Evolutionary conservation across 2,329 filamentous ascomycete genomes (phyloP).

Genomic region (Coniochaeta sp.): DNA sequence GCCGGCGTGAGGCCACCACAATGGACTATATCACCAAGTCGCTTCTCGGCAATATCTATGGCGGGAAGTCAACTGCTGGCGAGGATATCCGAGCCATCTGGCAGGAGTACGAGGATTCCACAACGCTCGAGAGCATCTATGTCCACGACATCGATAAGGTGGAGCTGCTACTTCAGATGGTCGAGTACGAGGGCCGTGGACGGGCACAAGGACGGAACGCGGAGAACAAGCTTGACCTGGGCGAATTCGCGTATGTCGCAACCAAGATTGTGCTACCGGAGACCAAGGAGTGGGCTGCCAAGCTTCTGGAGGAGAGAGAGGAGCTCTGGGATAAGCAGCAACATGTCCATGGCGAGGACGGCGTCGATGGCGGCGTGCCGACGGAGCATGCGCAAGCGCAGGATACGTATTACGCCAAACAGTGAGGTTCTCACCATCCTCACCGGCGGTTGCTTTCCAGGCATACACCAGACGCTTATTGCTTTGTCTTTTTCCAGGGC

Average conservation of each 20-base stretch:
- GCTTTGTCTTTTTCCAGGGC: neutral
- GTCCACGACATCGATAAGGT: conserved; percentile 98
- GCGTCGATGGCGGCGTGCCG: conserved; percentile 30
- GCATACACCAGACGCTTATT: neutral
- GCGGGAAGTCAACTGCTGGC: conserved; percentile 51
- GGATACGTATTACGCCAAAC: conserved; percentile 39
- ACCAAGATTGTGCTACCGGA: conserved; percentile 67
- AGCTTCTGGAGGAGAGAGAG: conserved; percentile 69
- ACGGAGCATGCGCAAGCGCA: conserved; percentile 30
- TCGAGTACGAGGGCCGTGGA: conserved; percentile 81
- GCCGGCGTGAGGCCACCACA: conserved; percentile 72
- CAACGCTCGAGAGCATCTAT: conserved; percentile 78
- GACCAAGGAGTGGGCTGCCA: conserved; percentile 70
- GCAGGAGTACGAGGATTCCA: conserved; percentile 89
- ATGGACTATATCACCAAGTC: conserved; percentile 83
- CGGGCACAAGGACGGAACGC: neutral
- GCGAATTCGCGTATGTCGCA: conserved; percentile 80
- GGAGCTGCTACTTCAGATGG: conserved; percentile 88
- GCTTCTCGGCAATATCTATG: conserved; percentile 67
- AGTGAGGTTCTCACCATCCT: neutral
- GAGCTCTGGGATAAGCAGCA: conserved; percentile 57
- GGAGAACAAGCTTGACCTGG: conserved; percentile 62
- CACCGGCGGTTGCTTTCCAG: neutral
- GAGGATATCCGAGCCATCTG: conserved; percentile 71
- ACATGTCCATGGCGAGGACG: conserved; percentile 39